These are phyloP conservation scores for Pittosporum tobira DNA, from an alignment of 129 eudicot genomes.

Conservation along the genomic window DNA sequence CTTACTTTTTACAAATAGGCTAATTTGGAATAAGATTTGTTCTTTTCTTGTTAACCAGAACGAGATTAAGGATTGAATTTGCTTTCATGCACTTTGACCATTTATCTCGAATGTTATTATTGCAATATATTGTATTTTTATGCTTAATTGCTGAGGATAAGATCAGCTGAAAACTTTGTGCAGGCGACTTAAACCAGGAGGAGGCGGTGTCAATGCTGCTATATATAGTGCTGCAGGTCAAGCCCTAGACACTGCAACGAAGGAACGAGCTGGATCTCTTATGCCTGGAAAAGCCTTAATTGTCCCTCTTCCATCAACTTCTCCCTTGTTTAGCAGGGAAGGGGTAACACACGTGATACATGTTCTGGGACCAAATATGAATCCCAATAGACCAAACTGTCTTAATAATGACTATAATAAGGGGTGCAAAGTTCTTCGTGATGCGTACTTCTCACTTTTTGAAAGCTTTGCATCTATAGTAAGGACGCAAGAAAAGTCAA, in stretches of 20 bases:
- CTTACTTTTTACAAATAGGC: too few relatives aligned
- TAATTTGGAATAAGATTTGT: neutral
- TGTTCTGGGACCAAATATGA: conserved; percentile 98
- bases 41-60: neutral
- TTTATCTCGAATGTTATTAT: neutral
- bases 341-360: conserved; percentile 90
- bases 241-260: conserved; percentile 64
- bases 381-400: conserved; percentile 79
- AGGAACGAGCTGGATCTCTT: conserved; percentile 66
- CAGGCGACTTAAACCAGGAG: conserved; percentile 96
- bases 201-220: conserved; percentile 99
- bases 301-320: conserved; percentile 70
- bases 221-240: conserved; percentile 78
- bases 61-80: neutral
- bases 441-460: conserved; percentile 83
- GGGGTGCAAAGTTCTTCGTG: conserved; percentile 67
- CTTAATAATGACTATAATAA: conserved; percentile 64
- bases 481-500: conserved; percentile 18
- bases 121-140: neutral
- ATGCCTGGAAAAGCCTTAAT: conserved; percentile 69
- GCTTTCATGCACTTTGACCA: neutral
- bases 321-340: conserved; percentile 60
- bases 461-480: conserved; percentile 65
- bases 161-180: conserved; percentile 15
- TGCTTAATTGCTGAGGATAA: neutral